Evolutionary conservation across 257 asterid genomes (phyloP), one percentile per base, ranked within the genome.

Genomic region (Anisodus acutangulus): DNA sequence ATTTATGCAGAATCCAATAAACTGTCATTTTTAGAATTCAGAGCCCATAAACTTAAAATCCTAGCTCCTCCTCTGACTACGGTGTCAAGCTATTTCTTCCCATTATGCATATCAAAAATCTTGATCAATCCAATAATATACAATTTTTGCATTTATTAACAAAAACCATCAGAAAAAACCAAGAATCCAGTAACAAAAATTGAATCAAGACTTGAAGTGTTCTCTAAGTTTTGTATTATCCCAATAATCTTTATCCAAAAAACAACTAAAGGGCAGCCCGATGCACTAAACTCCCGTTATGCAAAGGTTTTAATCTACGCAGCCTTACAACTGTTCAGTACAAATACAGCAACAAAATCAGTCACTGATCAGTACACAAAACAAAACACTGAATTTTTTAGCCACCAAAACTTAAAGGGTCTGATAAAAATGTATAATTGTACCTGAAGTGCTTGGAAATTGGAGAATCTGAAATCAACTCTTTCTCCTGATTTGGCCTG

Each of bases 361-460:
- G 6, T 66, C 41, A 19, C 55, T 60, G 10, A 43, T 15, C 41
- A 80, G 53, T 15, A 62, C 68, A 62, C 59, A 82, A 74, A 4
- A n/a, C 19, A 71, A 31, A 26, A 62, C 12, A 81, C 4, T 41
- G 19, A 74, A 49, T 53, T 45, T 35, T 11, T 11, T 39, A 9
- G 49, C 39, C 47, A 78, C 47, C 45, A 70, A 57, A 4, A 37
- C 13, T 7, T 51, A 57, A 57, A 57, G 62, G 17, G 59, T 54
- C 59, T 54, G 60, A 15, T 5, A 35, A 11, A 8, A 39, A 47
- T 12, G 68, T 43, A 22, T 31, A 11, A 31, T 69, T 62, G 54
- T 53, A 95, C 99, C 98, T 96, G 97, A 86, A 96, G 94, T 85
- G 90, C 97, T 88, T 96, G 98, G 69, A 94, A 94, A 90, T 90